These are phyloP conservation scores for Fusarium sublunatum DNA, from an alignment of 2,329 filamentous ascomycete species.

Conservation along the genomic window DNA sequence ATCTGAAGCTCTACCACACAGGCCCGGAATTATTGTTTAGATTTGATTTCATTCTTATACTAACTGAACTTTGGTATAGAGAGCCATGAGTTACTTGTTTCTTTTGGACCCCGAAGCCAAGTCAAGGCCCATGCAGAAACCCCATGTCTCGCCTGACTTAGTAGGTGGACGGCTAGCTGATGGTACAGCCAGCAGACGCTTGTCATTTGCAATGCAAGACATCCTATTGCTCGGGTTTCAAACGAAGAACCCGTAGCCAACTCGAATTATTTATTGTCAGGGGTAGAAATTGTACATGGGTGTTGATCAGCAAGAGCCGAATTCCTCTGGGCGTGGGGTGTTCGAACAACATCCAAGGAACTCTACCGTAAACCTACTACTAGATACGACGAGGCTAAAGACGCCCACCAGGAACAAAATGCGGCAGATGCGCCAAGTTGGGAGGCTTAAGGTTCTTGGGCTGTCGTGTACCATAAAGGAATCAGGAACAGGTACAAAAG, in stretches of 20 bases:
- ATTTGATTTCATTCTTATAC: too few relatives aligned
- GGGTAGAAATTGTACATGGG: slow-evolving; percentile 22
- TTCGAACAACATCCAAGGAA: slow-evolving; percentile 4
- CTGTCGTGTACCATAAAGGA: not conserved
- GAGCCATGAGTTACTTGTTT: too few relatives aligned
- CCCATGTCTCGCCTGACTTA: slow-evolving; percentile 12
- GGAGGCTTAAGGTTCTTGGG: slow-evolving; percentile 1
- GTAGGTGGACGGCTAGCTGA: not conserved
- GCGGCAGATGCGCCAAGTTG: slow-evolving; percentile 9
- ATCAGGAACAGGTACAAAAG: slow-evolving; percentile 11
- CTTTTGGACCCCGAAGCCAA: not conserved
- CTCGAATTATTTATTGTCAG: slow-evolving; percentile 26
- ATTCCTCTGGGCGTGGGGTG: slow-evolving; percentile 13
- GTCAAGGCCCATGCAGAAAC: slow-evolving; percentile 4
- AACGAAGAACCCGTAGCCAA: slow-evolving; percentile 3
- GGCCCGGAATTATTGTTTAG: too few relatives aligned
- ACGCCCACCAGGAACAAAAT: not conserved
- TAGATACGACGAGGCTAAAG: slow-evolving; percentile 6
- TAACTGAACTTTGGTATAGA: too few relatives aligned
- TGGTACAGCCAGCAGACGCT: not conserved
- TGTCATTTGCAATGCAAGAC: slow-evolving; percentile 34
- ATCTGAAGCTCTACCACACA: too few relatives aligned
- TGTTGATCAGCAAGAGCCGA: not conserved
- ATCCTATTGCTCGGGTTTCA: slow-evolving; percentile 28
- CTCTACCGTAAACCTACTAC: not conserved